A percentile compares a stretch with the other conserved stretches of the same genome.
phyloP scores from a whole-genome alignment of 139 green algal species.

The Chlamydomonas schloesseri region DNA sequence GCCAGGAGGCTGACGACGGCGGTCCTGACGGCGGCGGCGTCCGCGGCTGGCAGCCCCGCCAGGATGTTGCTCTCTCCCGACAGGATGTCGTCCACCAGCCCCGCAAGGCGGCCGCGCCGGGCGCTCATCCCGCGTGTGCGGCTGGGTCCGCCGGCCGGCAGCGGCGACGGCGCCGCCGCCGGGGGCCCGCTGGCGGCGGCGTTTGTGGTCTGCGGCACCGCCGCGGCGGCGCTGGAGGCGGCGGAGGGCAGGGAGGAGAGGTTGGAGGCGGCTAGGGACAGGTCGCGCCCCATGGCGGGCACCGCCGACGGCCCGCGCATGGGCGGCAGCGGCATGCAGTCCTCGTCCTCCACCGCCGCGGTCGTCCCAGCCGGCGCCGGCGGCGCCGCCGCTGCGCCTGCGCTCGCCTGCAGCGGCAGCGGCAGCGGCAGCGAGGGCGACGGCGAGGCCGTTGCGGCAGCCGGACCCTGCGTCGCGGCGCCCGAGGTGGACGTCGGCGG shows the following conservation, averaged over 20 bases:
- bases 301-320: background rate
- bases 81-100: constrained; percentile 16
- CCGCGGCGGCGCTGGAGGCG: no score
- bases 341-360: background rate
- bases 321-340: background rate
- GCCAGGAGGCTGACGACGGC: background rate
- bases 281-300: no score
- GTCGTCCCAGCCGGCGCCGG: background rate
- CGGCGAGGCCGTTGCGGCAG: no score
- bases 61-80: constrained; percentile 16
- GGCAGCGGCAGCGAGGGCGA: no score
- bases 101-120: constrained; percentile 1
- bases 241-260: no score
- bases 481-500: no score
- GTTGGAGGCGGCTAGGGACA: no score
- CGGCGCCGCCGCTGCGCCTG: background rate
- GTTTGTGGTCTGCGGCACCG: no score
- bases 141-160: background rate
- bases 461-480: no score
- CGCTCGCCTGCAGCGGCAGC: background rate
- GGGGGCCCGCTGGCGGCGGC: no score
- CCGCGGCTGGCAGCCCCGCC: background rate
- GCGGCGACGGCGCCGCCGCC: no score
- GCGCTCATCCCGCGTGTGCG: background rate
- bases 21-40: background rate